phyloP scores from a whole-genome alignment of 208 protist species.

The Trypanosoma platydactyli region DNA sequence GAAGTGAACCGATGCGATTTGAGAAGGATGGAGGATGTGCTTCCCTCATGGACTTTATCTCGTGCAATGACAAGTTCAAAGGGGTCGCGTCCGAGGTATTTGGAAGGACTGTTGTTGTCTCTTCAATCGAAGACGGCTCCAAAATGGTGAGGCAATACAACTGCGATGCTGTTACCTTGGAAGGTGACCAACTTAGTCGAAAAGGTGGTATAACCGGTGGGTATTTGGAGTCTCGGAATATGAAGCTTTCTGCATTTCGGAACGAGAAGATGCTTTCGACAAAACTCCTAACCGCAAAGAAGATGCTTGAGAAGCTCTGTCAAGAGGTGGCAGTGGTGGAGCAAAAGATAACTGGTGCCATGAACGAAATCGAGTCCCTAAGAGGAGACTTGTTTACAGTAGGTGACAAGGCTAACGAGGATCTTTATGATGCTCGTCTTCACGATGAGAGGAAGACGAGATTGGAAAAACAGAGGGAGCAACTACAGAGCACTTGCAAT shows the following conservation, averaged over 20 bases:
- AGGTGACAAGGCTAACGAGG: slow-evolving; percentile 48
- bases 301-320: slow-evolving; percentile 52
- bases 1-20: slow-evolving; percentile 41
- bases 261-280: slow-evolving; percentile 43
- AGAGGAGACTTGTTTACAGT: slow-evolving; percentile 48
- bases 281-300: slow-evolving; percentile 31
- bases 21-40: slow-evolving; percentile 54
- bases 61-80: slow-evolving; percentile 73
- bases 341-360: slow-evolving; percentile 72
- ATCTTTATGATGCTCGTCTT: slow-evolving; percentile 44
- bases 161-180: slow-evolving; percentile 95
- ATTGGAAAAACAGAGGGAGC: slow-evolving; percentile 49
- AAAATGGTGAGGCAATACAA: slow-evolving; percentile 60
- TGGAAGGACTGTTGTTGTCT: slow-evolving; percentile 90
- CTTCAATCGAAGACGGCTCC: slow-evolving; percentile 83
- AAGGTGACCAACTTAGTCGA: slow-evolving; percentile 87
- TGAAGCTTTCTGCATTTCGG: slow-evolving; percentile 67
- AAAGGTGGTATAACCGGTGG: slow-evolving; percentile 96
- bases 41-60: slow-evolving; percentile 80
- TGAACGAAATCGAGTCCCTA: slow-evolving; percentile 73
- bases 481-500: slow-evolving; percentile 40
- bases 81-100: slow-evolving; percentile 93
- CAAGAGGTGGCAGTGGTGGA: slow-evolving; percentile 72
- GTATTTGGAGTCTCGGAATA: slow-evolving; percentile 87
- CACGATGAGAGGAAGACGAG: slow-evolving; percentile 33